A percentile compares a stretch with the other conserved stretches of the same genome.
phyloP scores from a whole-genome alignment of 108 stramenopile species.

The Aureococcus anophagefferens region DNA sequence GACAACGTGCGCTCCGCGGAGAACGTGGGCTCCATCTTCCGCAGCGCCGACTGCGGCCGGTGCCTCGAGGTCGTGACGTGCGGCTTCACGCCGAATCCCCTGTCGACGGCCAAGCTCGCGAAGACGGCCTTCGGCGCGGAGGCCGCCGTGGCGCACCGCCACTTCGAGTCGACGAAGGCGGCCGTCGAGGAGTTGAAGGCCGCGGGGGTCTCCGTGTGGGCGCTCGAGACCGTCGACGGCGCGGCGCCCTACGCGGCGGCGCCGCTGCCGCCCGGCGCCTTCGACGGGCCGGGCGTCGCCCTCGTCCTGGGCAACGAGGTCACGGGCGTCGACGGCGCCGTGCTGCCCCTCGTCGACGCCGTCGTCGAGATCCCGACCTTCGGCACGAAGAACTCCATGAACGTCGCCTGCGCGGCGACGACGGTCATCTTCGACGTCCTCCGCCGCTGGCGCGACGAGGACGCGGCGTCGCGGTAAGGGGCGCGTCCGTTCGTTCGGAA shows the following conservation, averaged over 20 bases:
- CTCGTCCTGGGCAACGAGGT: constrained; percentile 79
- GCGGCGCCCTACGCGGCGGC: background rate
- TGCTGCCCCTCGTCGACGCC: constrained; percentile 47
- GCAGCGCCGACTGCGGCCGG: constrained; percentile 17
- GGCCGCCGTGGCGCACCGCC: constrained; percentile 40
- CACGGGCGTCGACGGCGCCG: constrained; percentile 54
- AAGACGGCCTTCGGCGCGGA: constrained; percentile 73
- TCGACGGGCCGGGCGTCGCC: constrained; percentile 27
- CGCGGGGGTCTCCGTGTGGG: constrained; percentile 24
- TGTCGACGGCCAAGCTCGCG: constrained; percentile 58
- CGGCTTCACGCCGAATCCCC: constrained; percentile 72
- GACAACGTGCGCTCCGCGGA: constrained; percentile 73
- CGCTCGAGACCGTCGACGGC: constrained; percentile 10
- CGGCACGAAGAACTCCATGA: constrained; percentile 71
- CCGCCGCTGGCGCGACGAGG: background rate
- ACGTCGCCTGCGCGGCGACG: constrained; percentile 75
- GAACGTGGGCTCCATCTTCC: constrained; percentile 74
- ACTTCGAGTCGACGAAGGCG: constrained; percentile 56
- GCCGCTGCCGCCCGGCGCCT: background rate
- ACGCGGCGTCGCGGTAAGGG: no score
- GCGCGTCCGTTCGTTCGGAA: no score
- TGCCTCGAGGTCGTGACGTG: constrained; percentile 25
- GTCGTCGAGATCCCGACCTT: constrained; percentile 73
- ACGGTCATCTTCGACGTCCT: constrained; percentile 43
- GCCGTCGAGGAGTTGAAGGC: constrained; percentile 41